Base-by-base conservation (phyloP, 2,329 filamentous ascomycete species). In the Neopestalotiopsis sp. region DNA sequence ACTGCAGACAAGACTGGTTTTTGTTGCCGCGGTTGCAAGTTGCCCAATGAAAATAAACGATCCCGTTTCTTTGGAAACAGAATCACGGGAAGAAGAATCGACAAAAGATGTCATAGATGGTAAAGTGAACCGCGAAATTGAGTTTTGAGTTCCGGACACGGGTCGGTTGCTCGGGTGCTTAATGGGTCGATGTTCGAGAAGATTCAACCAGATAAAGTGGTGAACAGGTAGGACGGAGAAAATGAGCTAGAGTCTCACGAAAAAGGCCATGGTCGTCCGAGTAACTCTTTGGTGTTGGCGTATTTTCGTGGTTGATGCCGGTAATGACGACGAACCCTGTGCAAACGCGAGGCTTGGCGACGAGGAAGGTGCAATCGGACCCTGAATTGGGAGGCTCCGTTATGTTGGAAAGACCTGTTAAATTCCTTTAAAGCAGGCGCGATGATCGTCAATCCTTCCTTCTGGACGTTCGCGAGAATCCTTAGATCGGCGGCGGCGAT, bases 241-340 rank as follows among this genome's bases (percentile, higher is more conserved):
- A 20, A 62, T 63, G 58, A 63, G 30, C 53, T 49, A 67, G 14
- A 62, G 66, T 67, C 40, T 58, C 58, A 67, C 66, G 61, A 56
- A 67, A n/a, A 14, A 17, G 58, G 38, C 40, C 66, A 67, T 67
- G 42, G 58, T 67, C 24, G 28, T 67, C 65, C 20, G 24, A 14
- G 13, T 24, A 34, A 34, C 59, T 67, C 34, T 10, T n/a, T n/a
- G 38, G 38, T 28, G 10, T 28, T 38, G 14, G 59, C 38, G 58
- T 62, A 30, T 34, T 42, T 20, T 66, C 12, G 30, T 20, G n/a
- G 38, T 42, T 65, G 64, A 42, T 4, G 64, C 24, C 17, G 57
- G 30, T 24, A n/a, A 30, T 59, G 57, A 59, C 10, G 57, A 14
- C 10, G 57, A 17, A 12, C n/a, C 32, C 32, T 28, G 34, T 63